Base-by-base conservation (phyloP, 805 yeast genomes). In the Candida nanaspora region DNA sequence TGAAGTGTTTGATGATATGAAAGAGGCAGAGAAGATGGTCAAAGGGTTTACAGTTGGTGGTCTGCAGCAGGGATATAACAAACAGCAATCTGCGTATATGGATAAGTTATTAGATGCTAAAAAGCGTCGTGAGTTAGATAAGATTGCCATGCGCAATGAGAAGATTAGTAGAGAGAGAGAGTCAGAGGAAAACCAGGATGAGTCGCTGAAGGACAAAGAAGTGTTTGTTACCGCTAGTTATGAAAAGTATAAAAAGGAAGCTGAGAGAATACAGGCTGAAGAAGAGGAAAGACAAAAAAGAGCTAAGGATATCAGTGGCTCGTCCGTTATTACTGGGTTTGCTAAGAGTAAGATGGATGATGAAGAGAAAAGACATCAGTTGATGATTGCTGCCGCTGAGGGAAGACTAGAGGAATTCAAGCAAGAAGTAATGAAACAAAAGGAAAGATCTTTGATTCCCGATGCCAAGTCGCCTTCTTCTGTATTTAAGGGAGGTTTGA, bases 211-310 rank as follows among this genome's bases (percentile, higher is more conserved):
- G 4, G 69, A 56, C 16, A 68, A 63, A 37, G 73, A 71, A 36
- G 65, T 56, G 21, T 78, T 76, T 56, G 71, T 75, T 9, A 70
- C 80, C 1, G 53, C 62, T 1, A 69, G 70, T 0, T 79, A 77
- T 49, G 63, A 65, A 47, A 54, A 54, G 32, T 63, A 63, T 40
- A 65, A 63, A 46, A 57, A 58, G 30, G 64, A 55, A 35, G 41
- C 57, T 19, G 54, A 53, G 27, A 14, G 27, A 23, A 3, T 19
- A 5, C 32, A 26, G 19, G 20, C 19, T 19, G 32, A 35, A 8
- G 38, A 28, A 19, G 32, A 35, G 18, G 15, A 18, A 13, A 15
- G 22, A 18, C 22, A 15, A 13, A 43, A 38, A 39, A 6, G 16
- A 6, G 33, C 34, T 46, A 39, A 35, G 42, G 37, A 41, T 42